Base-by-base conservation (phyloP, 352 stramenopile genomes). In the Globisporangium orthogonon region DNA sequence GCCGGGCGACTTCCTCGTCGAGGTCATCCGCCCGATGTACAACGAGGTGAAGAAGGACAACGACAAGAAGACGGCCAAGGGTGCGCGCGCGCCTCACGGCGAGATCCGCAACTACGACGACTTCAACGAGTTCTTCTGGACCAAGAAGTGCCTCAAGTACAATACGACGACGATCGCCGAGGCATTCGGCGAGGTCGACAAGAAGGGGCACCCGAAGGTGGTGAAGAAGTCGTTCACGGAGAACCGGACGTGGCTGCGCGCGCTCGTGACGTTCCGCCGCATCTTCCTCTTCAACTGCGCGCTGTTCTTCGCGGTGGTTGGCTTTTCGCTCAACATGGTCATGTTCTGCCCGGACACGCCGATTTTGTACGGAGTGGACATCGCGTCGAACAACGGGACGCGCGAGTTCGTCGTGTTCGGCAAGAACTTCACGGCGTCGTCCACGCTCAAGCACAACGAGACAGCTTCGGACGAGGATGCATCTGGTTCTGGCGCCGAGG, bases 81-180 rank as follows among this genome's bases (percentile, higher is more conserved):
- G 84, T 14, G 77, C 76, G 11, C 80, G 84, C 6, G 82, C 84
- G 9, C 58, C 80, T 13, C 84, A 94, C 60, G 49, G 62, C 7
- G 76, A 94, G 56, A 91, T 94, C 41, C 80, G 84, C 63, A 99
- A 99, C 71, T 99, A 99, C 67, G 97, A 99, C 48, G 97, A 99
- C 65, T 98, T 99, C 62, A 99, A 99, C 74, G 97, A 99, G 78
- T 99, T 99, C 65, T 99, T 99, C 67, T 99, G 97, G 97, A 97
- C 58, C 52, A 92, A 92, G 55, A 92, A 91, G 55, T 92, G 82
- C 41, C 60, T 94, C 40, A 91, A 90, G 66, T 92, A 74, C 66
- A 86, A 89, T 54, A 52, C 65, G 10, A 76, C 68, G 40, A 83
- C 54, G 23, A 91, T 94, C 40, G 66, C 66, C 33, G 78, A 87